Base-by-base conservation (phyloP, 2,329 filamentous ascomycete genomes). In the Reticulascus tulasneorum region DNA sequence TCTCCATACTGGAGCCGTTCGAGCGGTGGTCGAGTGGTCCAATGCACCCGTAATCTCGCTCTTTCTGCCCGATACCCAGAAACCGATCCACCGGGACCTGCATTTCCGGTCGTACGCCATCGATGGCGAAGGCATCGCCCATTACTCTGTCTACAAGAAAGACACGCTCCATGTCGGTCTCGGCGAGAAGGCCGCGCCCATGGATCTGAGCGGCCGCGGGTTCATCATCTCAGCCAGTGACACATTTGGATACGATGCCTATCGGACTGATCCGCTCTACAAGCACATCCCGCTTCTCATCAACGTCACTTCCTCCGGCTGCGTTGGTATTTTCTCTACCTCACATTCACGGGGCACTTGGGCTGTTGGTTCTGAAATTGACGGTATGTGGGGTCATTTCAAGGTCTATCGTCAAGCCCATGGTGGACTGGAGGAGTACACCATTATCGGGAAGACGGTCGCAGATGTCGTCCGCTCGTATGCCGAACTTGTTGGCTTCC, bases 251-350 rank as follows among this genome's bases (percentile, higher is more conserved):
- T 86, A 88, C 50, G 82, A 87, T 47, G 74, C 79, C 5, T 78
- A 85, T 52, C 72, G 73, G 9, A 83, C 81, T 4, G 82, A 87
- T 53, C 83, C 83, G 1, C 64, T 86, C 35, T 87, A 87, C 63
- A 87, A 88, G 59, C 79, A 86, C 49, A 84, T 86, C 24, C 84
- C 84, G 0, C 67, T 87, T 0, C 64, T 88, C 19, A 81, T 87
- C 57, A 84, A 84, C 37, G 77, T 75, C 1, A 81, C 77, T 0
- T 73, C 79, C 0, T 51, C 72, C 4, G 82, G 81, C 1, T 82
- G 77, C 33, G 71, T 86, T 0, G 83, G 71, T 1, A 71, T 81
- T 13, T 84, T 87, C 54, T 86, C 82, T 0, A 82, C 80, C 0
- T 76, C 74, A 3, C 79, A 86, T 50, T 67, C 72, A 1, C 64